phyloP scores from a whole-genome alignment of 23 red algal species.

The Rhodosorus marinus region DNA sequence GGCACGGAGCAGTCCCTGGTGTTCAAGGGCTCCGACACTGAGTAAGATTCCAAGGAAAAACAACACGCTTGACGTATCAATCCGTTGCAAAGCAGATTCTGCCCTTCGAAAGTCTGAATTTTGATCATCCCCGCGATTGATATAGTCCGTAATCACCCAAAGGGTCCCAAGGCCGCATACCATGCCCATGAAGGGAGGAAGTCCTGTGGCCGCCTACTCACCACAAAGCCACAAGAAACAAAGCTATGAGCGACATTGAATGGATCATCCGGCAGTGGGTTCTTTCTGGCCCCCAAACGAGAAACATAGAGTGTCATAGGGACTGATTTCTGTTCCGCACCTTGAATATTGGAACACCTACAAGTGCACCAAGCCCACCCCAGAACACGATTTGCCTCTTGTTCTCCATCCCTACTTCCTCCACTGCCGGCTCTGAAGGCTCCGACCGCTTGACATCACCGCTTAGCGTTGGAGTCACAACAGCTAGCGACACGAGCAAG shows the following conservation, averaged over 20 bases:
- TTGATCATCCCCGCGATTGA: conserved; percentile 64
- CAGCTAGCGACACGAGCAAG: conserved; percentile 27
- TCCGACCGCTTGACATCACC: background rate
- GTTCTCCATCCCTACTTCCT: conserved; percentile 1
- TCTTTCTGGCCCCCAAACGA: no score
- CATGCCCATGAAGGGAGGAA: conserved; percentile 96
- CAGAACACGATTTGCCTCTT: conserved; percentile 57
- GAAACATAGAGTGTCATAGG: no score
- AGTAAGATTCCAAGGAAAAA: conserved; percentile 98
- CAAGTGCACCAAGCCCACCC: conserved; percentile 51
- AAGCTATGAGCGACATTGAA: no score
- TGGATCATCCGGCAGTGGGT: no score
- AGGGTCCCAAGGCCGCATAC: conserved; percentile 64
- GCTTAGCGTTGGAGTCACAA: conserved; percentile 45
- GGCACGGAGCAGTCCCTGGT: conserved; percentile 41
- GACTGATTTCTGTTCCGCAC: no score
- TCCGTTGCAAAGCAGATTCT: conserved; percentile 33
- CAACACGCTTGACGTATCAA: conserved; percentile 57
- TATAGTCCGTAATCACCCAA: conserved; percentile 84
- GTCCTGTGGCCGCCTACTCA: conserved; percentile 46
- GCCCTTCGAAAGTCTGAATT: conserved; percentile 64
- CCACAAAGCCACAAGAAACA: no score
- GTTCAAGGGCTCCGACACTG: conserved; percentile 66
- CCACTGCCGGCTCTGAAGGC: background rate
- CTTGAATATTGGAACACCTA: conserved; percentile 94